Base-by-base conservation (phyloP, 2,329 filamentous ascomycete species). In the Hypomyces rosellus region DNA sequence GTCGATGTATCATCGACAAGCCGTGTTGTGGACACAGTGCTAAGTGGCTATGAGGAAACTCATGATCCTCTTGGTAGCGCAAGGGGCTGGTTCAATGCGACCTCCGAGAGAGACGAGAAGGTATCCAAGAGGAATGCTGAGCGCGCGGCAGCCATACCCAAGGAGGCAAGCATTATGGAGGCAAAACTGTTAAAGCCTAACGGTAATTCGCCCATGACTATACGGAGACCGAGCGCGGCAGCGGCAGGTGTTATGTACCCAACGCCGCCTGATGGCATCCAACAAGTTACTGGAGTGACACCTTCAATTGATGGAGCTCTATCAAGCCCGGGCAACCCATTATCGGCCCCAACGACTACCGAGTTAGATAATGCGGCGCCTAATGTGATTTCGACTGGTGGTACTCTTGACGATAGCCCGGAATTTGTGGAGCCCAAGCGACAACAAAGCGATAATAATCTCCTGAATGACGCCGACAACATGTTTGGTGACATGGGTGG, bases 401-500 rank as follows among this genome's bases (percentile, higher is more conserved):
- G 63, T 5, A 41, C 50, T 13, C 57, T 64, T 18, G 59, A 63
- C n/a, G 57, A 61, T 6, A 53, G 50, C 22, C 59, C 55, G 38
- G 72, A 71, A 2, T 61, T 62, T 7, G 48, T 61, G 16, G 76
- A 78, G 34, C 42, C 61, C 0, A 80, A 77, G 56, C 67, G 71
- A 41, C 74, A 77, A 43, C 72, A 72, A 7, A 65, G 62, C 6
- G 68, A 71, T 16, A 62, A 65, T 42, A 70, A 71, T 30, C 62
- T 74, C 18, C 70, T 75, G 5, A 64, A 66, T 33, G 77, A 77
- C 20, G 71, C 75, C 8, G 79, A 80, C 30, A 75, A 85, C 58
- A 70, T 89, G 5, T 88, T 88, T 60, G 84, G 78, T 16, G 85
- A 88, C 49, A 74, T 87, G 57, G 82, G 82, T 12, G 80, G 78